Conservation (phyloP, 2,329 filamentous ascomycete species). For the Zasmidium cellare region DNA sequence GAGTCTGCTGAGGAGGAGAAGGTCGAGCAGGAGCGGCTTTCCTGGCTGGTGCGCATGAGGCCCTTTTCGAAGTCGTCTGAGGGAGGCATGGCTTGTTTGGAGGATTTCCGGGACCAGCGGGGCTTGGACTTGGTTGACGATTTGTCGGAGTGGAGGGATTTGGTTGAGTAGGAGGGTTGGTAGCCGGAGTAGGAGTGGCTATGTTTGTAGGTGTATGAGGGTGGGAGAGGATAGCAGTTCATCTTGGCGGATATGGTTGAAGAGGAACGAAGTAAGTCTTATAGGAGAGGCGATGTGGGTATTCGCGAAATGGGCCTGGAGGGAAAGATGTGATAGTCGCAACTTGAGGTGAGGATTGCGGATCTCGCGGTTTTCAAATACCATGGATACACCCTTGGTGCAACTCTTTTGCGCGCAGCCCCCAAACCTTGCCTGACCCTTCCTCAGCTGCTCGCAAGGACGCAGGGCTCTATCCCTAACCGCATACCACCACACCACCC, state of each 20-base stretch:
- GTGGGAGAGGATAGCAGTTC: constrained; percentile 2
- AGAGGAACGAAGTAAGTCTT: too few species aligned
- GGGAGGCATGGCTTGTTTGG: background rate
- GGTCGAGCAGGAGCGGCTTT: background rate
- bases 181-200: background rate
- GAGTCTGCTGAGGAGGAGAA: background rate
- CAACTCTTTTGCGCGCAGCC: background rate
- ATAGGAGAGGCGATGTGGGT: too few species aligned
- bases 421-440: background rate
- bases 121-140: background rate
- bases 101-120: background rate
- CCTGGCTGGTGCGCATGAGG: background rate
- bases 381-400: background rate
- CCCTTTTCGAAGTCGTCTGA: background rate
- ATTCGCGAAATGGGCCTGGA: background rate
- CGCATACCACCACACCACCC: too few species aligned
- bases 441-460: too few species aligned
- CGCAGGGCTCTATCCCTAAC: too few species aligned
- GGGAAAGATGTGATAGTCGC: background rate
- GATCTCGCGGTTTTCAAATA: background rate
- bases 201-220: background rate
- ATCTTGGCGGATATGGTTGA: background rate
- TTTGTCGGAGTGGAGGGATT: background rate
- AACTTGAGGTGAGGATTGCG: background rate
- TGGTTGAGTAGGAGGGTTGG: background rate